Conservation (phyloP, 352 stramenopile genomes). For the Pythium brachiatum region DNA sequence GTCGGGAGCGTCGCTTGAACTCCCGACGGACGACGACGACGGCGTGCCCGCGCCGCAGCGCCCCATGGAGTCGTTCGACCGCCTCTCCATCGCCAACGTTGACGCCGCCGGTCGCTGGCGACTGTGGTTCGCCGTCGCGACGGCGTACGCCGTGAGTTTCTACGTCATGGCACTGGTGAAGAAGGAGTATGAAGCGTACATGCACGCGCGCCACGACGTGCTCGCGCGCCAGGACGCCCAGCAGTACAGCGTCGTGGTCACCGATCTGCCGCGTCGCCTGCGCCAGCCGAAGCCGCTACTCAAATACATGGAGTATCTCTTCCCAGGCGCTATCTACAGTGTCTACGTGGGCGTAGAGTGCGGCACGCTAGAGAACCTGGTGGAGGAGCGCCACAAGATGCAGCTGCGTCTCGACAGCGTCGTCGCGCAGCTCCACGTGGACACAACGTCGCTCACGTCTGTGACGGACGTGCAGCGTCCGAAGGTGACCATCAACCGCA, state of each 20-base stretch:
- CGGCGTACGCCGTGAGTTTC: conserved; percentile 46
- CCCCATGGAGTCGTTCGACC: conserved; percentile 55
- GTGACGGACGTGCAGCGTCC: conserved; percentile 34
- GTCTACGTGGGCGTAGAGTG: conserved; percentile 79
- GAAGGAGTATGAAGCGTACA: conserved; percentile 58
- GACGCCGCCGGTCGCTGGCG: conserved; percentile 50
- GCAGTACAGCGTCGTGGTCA: conserved; percentile 76
- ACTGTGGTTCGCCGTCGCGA: conserved; percentile 56
- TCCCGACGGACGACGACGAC: conserved; percentile 28
- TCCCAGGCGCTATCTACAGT: conserved; percentile 54
- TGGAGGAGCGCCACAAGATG: conserved; percentile 50
- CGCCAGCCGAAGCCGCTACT: conserved; percentile 54
- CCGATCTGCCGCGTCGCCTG: conserved; percentile 53
- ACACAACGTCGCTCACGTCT: conserved; percentile 11
- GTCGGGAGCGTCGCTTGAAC: conserved; percentile 28
- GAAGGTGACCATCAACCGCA: conserved; percentile 34
- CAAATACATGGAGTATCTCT: conserved; percentile 68
- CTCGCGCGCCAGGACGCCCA: conserved; percentile 51
- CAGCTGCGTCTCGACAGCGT: conserved; percentile 52
- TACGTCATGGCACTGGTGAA: conserved; percentile 58
- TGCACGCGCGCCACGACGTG: conserved; percentile 63
- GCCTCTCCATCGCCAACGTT: conserved; percentile 70
- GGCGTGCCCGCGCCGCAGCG: conserved; percentile 16
- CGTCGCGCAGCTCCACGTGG: conserved; percentile 39
- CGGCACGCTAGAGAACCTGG: conserved; percentile 45